Base-by-base conservation (phyloP, 257 asterid genomes). In the Solanum sejunctum region DNA sequence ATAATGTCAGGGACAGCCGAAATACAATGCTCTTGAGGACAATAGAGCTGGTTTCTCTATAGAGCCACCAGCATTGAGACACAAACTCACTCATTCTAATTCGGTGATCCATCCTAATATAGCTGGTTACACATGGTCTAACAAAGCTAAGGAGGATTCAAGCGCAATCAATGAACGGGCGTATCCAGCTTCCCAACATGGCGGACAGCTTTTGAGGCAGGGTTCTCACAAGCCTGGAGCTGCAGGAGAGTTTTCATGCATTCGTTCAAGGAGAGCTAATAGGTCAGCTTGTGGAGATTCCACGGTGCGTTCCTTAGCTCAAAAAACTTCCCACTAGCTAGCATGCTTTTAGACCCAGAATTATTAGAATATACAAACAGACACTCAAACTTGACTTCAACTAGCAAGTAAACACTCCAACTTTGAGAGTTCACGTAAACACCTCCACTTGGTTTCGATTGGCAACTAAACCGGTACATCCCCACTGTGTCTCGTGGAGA, bases 71-170 rank as follows among this genome's bases (percentile, higher is more conserved):
- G 84, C 94, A 85, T 91, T 63, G 51, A 87, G 85, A 32, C 69
- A 73, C 58, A 89, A 87, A 51, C 87, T 86, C 80, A 32, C 89
- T 85, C 95, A 91, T 84, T 90, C 98, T 23, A 93, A 81, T 88
- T 91, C 98, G 16, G 93, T 88, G 91, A 82, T 93, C 85, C 98
- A 93, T 86, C 99, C 94, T 10, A 92, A 88, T 49, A 92, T 93
- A 56, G 84, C 69, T 23, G 94, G 90, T 32, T 84, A 90, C 75
- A 73, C 90, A 8, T 85, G 92, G 92, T 85, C 84, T 66, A 89
- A 86, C 72, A 91, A 88, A 47, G 85, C 15, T 57, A 88, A 92
- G 47, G 92, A 81, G 5, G 90, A 89, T 82, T 84, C 71, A 26
- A 78, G 47, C 52, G 47, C 82, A 51, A 49, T 16, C 10, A 49